These are phyloP conservation scores for Aspergillus sergii DNA, from an alignment of 2,329 filamentous ascomycete genomes.

Conservation along the genomic window DNA sequence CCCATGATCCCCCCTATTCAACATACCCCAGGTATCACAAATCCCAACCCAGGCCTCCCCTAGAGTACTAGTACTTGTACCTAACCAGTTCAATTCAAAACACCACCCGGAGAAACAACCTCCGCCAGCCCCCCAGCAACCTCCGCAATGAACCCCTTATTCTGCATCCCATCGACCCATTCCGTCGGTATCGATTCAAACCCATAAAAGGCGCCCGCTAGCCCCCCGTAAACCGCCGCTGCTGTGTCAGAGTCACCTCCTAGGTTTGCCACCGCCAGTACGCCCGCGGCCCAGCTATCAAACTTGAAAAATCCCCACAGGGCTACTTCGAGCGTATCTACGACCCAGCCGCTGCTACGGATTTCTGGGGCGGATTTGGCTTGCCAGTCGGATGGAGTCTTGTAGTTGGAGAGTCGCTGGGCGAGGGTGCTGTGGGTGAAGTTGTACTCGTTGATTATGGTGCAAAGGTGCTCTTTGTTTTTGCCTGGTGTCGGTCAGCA, in stretches of 20 bases:
- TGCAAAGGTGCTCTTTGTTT: constrained; percentile 20
- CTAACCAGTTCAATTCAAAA: not conserved
- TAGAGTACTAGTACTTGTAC: no score
- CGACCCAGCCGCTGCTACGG: constrained; percentile 43
- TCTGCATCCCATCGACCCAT: constrained; percentile 34
- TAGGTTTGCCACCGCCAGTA: constrained; percentile 45
- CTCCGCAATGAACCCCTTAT: constrained; percentile 20
- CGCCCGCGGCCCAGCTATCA: constrained; percentile 40
- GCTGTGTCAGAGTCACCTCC: constrained; percentile 50
- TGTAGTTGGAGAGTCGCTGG: constrained; percentile 16
- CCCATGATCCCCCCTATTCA: not conserved
- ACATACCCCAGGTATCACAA: not conserved
- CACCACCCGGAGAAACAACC: not conserved
- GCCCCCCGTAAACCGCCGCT: constrained; percentile 47
- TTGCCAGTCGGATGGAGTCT: constrained; percentile 30
- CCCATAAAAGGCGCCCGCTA: constrained; percentile 47
- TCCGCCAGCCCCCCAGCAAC: not conserved
- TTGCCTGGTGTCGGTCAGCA: constrained; percentile 9
- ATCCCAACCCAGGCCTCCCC: not conserved
- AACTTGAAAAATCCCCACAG: constrained; percentile 48
- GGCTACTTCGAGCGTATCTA: constrained; percentile 46
- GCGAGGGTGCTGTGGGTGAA: constrained; percentile 16
- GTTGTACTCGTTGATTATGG: constrained; percentile 7
- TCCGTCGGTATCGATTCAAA: constrained; percentile 34
- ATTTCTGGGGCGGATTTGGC: constrained; percentile 26